Evolutionary conservation across 1,284 basidiomycete genomes (phyloP).

Genomic region (Leccinum griseonigrum): DNA sequence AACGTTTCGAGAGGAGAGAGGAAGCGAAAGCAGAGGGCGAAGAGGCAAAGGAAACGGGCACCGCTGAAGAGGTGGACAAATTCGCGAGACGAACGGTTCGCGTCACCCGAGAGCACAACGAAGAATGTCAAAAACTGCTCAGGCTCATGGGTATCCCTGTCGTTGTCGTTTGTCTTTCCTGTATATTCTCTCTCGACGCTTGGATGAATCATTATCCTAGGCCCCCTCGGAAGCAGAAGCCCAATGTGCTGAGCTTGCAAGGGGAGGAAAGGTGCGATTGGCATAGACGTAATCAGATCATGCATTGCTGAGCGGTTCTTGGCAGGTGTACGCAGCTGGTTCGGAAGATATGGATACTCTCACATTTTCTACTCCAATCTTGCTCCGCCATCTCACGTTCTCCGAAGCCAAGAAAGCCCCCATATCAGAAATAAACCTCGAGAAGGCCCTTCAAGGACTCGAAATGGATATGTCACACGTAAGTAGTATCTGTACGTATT

Average conservation of each 20-base stretch:
- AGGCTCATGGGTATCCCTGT: conserved; percentile 97
- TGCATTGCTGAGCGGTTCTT: conserved; percentile 7
- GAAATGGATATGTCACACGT: conserved; percentile 92
- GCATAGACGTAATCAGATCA: background rate
- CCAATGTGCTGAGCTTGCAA: conserved; percentile 95
- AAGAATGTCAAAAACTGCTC: conserved; percentile 88
- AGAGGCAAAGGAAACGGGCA: conserved; percentile 94
- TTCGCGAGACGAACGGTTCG: conserved; percentile 91
- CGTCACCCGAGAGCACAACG: conserved; percentile 95
- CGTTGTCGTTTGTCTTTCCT: conserved; percentile 72
- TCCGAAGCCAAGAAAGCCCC: conserved; percentile 99
- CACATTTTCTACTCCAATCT: conserved; percentile 89
- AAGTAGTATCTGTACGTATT: conserved; percentile 10
- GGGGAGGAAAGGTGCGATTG: conserved; percentile 78
- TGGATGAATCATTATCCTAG: conserved; percentile 41
- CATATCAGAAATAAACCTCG: conserved; percentile 90
- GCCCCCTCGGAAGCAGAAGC: conserved; percentile 98
- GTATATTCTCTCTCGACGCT: background rate
- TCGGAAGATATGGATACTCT: conserved; percentile 99
- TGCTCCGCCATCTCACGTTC: conserved; percentile 96
- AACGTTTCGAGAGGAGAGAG: conserved; percentile 88
- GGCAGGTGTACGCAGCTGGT: conserved; percentile 90
- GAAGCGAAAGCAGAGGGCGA: conserved; percentile 94
- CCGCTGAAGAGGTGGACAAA: conserved; percentile 89
- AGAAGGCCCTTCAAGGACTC: conserved; percentile 83